Base-by-base conservation (phyloP, 2,329 filamentous ascomycete genomes). In the Elsinoe ampelina region DNA sequence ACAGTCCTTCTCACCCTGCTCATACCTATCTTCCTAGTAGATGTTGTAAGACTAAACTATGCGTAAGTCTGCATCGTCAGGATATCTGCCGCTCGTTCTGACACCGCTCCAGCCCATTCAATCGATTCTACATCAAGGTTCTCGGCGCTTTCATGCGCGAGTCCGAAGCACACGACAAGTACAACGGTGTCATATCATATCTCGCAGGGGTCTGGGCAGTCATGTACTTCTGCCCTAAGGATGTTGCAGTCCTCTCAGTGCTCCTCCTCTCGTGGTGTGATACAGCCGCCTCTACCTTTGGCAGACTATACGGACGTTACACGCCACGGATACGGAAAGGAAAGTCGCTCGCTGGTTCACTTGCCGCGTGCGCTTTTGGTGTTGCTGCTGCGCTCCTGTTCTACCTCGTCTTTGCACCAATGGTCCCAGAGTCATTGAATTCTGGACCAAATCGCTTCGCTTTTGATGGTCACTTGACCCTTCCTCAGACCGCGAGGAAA, bases 151-250 rank as follows among this genome's bases (percentile, higher is more conserved):
- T 98, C 64, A 98, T 98, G 93, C 87, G 93, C 56, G 93, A 98
- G 75, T 93, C 87, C 62, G 93, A 98, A 73, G 95, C 92, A 63
- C 68, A 71, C 59, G 80, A 85, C 48, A 89, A 90, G 54, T 98
- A 89, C 79, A 98, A 98, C 69, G 93, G 93, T 54, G 92, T 97
- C 63, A 95, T 98, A 63, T 96, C 88, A 77, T 98, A 97, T 72
- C 82, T 98, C 8, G 80, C 96, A 6, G 93, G 93, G 57, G 85
- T 90, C 26, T 96, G 90, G 83, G 79, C 84, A 32, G 89, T 92
- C 13, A 81, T 97, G 62, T 82, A 82, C 63, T 89, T 89, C 70
- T 89, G 95, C 70, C 89, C 91, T 61, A 98, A 97, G 74, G 93
- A 98, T 65, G 81, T 98, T 20, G 90, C 86, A 6, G 86, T 95